These are phyloP conservation scores for Xylaria sp. DNA, from an alignment of 2,329 filamentous ascomycete genomes.

Conservation along the genomic window DNA sequence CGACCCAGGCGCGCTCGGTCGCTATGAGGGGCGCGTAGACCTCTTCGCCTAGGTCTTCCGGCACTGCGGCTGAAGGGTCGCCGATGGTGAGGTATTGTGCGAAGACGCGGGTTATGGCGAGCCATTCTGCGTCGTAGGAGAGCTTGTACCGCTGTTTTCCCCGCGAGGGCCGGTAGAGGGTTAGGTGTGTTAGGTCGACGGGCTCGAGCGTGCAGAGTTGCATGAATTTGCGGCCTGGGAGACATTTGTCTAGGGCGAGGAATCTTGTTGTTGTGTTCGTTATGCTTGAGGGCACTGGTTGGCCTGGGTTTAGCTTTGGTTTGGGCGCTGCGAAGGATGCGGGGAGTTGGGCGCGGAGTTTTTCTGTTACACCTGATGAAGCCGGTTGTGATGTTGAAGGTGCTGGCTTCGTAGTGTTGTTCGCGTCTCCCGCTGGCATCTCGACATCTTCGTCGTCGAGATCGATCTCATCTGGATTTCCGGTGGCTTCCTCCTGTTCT, in stretches of 20 bases:
- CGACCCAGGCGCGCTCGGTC: slow-evolving; percentile 80
- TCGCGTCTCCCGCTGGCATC: slow-evolving; percentile 40
- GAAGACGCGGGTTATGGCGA: slow-evolving; percentile 90
- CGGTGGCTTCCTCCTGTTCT: slow-evolving; percentile 23
- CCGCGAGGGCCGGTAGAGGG: slow-evolving; percentile 41
- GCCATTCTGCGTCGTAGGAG: slow-evolving; percentile 92
- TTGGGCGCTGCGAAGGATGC: slow-evolving; percentile 72
- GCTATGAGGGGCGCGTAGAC: slow-evolving; percentile 76
- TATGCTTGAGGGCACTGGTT: slow-evolving; percentile 77
- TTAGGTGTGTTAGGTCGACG: slow-evolving; percentile 51
- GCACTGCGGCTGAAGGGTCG: slow-evolving; percentile 62
- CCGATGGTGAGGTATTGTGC: slow-evolving; percentile 73
- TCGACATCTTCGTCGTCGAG: slow-evolving; percentile 61
- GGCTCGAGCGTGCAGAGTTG: slow-evolving; percentile 76
- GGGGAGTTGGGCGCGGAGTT: slow-evolving; percentile 78
- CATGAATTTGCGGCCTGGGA: slow-evolving; percentile 82
- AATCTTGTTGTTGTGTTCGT: slow-evolving; percentile 84
- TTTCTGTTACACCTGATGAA: slow-evolving; percentile 63
- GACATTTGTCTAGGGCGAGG: slow-evolving; percentile 90
- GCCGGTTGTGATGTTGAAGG: slow-evolving; percentile 34
- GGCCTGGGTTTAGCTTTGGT: slow-evolving; percentile 58
- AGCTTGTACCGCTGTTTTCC: slow-evolving; percentile 67
- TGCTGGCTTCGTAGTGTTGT: slow-evolving; percentile 28
- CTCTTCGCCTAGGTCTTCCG: slow-evolving; percentile 74
- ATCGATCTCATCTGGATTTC: slow-evolving; percentile 61